Evolutionary conservation across 805 yeast genomes (phyloP), one percentile per base, ranked within the genome.

Genomic region (Wickerhamomyces kurtzmanii): DNA sequence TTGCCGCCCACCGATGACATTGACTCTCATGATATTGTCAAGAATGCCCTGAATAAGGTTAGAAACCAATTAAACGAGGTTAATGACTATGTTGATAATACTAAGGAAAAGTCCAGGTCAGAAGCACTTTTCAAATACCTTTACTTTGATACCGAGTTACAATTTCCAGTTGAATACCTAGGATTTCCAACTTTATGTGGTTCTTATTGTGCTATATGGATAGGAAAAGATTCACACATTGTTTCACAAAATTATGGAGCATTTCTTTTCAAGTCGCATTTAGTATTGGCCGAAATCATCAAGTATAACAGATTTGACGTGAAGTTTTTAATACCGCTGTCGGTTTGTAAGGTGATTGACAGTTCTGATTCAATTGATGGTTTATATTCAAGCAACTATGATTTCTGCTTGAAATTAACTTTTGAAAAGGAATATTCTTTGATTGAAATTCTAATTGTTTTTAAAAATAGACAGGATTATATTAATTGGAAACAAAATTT

Each of bases 221-320:
- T 56, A 3, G 53, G 51, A 12, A 27, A 20, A 6, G 38, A 33
- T n/a, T 21, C 27, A 9, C 25, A 30, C 9, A 22, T 33, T 10
- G 31, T 28, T 17, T 26, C 27, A 15, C 36, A 36, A 38, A 13
- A 45, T 31, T 32, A 42, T 49, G 46, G 71, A 53, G 29, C 57
- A 44, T 23, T 71, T 23, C 39, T 71, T 13, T 72, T 68, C 51
- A 68, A 72, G 33, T 58, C 72, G 5, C 75, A 71, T 42, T 40
- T 73, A 16, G 36, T 74, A 1, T 32, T 68, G 20, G 49, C 59
- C 9, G 33, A 51, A 15, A 33, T 51, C 12, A 26, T 41, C 15
- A 50, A 47, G 33, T 28, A 30, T 10, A 31, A 38, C 7, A 51
- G 39, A 16, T 41, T 46, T 19, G 59, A 51, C 5, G 55, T 69